A percentile compares a stretch with the other conserved stretches of the same genome.
These are phyloP conservation scores for Mucor circinelloides DNA, from an alignment of 371 early-diverging fungal genomes.

Conservation along the genomic window DNA sequence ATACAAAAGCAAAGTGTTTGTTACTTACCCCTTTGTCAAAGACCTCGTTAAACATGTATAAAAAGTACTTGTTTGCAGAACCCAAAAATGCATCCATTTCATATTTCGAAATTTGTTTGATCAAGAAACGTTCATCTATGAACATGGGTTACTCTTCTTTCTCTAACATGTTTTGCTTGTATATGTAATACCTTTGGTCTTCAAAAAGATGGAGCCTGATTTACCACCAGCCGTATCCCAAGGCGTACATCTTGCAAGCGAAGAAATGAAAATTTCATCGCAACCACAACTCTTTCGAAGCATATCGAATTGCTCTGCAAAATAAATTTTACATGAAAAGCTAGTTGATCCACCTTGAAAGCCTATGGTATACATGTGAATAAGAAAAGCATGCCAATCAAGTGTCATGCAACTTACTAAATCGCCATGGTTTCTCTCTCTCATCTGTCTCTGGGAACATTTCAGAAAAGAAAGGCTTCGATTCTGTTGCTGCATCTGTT, in stretches of 20 bases:
- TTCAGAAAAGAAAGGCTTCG: conserved; percentile 19
- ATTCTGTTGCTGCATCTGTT: background rate
- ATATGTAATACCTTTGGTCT: conserved; percentile 69
- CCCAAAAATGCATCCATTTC: conserved; percentile 90
- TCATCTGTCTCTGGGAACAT: conserved; percentile 34
- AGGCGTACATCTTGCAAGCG: conserved; percentile 80
- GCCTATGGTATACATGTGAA: conserved; percentile 19
- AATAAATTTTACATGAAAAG: conserved; percentile 88
- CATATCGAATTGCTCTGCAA: conserved; percentile 92
- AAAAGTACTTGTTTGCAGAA: conserved; percentile 92
- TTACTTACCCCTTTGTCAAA: conserved; percentile 66
- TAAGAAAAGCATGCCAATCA: background rate
- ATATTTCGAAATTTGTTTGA: conserved; percentile 86
- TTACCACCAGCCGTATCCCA: conserved; percentile 92
- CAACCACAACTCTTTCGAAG: conserved; percentile 83
- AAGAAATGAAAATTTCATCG: conserved; percentile 82
- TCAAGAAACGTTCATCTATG: conserved; percentile 85
- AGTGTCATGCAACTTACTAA: conserved; percentile 13
- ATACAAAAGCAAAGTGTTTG: background rate
- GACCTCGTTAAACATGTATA: conserved; percentile 84
- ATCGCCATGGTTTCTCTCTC: conserved; percentile 28
- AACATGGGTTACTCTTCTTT: background rate
- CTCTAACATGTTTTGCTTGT: background rate
- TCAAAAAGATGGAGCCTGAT: conserved; percentile 86
- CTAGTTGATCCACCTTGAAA: conserved; percentile 78